Conservation (phyloP, 306 rosid species). For the Vigna mungo region DNA sequence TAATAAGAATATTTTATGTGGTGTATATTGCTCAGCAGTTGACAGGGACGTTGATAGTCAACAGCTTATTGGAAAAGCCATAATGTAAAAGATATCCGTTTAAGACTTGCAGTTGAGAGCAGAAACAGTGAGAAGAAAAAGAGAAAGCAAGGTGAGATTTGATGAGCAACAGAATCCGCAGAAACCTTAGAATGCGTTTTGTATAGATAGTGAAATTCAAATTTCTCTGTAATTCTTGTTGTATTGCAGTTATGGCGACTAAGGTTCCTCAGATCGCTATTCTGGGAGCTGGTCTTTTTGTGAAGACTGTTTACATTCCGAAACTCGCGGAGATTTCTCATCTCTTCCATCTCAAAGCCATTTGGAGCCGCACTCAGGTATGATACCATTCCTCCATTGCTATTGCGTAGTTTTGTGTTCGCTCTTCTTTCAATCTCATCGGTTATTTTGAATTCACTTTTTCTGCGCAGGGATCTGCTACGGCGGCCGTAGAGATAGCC, state of each 20-base stretch:
- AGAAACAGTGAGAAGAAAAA: too few relatives aligned
- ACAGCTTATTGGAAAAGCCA: neutral
- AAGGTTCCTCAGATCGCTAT: slow-evolving; percentile 71
- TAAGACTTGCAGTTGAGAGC: too few relatives aligned
- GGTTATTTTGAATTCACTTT: too few relatives aligned
- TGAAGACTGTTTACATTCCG: slow-evolving; percentile 82
- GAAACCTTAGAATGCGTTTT: neutral
- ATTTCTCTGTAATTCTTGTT: neutral
- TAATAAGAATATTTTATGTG: too few relatives aligned
- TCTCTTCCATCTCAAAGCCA: slow-evolving; percentile 71
- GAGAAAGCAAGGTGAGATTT: neutral
- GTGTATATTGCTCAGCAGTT: neutral
- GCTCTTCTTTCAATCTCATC: too few relatives aligned
- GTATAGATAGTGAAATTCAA: neutral
- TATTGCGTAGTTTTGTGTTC: too few relatives aligned
- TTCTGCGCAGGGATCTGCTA: slow-evolving; percentile 67
- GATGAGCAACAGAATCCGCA: neutral
- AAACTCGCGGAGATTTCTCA: slow-evolving; percentile 81
- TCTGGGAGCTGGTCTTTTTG: slow-evolving; percentile 88
- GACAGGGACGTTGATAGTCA: neutral
- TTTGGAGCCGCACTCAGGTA: slow-evolving; percentile 84
- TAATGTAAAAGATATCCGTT: too few relatives aligned
- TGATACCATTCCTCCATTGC: too few relatives aligned
- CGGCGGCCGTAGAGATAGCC: slow-evolving; percentile 72
- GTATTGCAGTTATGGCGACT: slow-evolving; percentile 50